These are phyloP conservation scores for Monosporascus sp. DNA, from an alignment of 2,329 filamentous ascomycete genomes.

Conservation along the genomic window DNA sequence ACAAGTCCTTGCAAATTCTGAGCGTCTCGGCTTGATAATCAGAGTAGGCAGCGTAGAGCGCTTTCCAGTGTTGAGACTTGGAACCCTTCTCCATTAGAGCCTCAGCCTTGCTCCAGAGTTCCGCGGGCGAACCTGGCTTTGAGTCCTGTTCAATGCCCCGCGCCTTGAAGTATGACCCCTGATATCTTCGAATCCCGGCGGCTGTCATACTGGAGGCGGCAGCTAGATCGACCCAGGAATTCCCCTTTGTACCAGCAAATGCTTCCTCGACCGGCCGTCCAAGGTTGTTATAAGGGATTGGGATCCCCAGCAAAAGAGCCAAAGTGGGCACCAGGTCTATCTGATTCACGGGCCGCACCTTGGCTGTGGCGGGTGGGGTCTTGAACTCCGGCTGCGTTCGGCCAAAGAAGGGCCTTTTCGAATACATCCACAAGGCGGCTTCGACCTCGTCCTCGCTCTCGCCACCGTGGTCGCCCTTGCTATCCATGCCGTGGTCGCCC, in stretches of 20 bases:
- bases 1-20: slow-evolving; percentile 72
- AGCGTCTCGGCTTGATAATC: slow-evolving; percentile 76
- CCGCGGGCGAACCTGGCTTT: slow-evolving; percentile 46
- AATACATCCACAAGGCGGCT: slow-evolving; percentile 97
- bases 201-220: slow-evolving; percentile 70
- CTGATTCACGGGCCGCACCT: slow-evolving; percentile 70
- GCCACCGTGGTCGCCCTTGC: slow-evolving; percentile 95
- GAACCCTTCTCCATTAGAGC: slow-evolving; percentile 26
- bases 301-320: slow-evolving; percentile 79
- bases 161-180: slow-evolving; percentile 71
- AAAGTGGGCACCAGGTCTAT: slow-evolving; percentile 95
- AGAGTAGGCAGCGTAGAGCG: slow-evolving; percentile 54
- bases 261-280: slow-evolving; percentile 91
- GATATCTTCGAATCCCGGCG: slow-evolving; percentile 85
- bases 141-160: slow-evolving; percentile 60
- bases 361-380: slow-evolving; percentile 63
- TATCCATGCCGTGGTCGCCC: slow-evolving; percentile 99
- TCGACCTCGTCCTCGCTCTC: slow-evolving; percentile 96
- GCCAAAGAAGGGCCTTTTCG: slow-evolving; percentile 79
- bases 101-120: slow-evolving; percentile 54
- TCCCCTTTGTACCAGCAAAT: slow-evolving; percentile 66
- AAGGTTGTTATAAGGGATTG: slow-evolving; percentile 94
- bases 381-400: slow-evolving; percentile 57
- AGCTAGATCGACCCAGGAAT: slow-evolving; percentile 72
- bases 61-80: slow-evolving; percentile 33